These are phyloP conservation scores for Eucalyptus erythrocorys DNA, from an alignment of 345 rosid genomes.

Conservation along the genomic window DNA sequence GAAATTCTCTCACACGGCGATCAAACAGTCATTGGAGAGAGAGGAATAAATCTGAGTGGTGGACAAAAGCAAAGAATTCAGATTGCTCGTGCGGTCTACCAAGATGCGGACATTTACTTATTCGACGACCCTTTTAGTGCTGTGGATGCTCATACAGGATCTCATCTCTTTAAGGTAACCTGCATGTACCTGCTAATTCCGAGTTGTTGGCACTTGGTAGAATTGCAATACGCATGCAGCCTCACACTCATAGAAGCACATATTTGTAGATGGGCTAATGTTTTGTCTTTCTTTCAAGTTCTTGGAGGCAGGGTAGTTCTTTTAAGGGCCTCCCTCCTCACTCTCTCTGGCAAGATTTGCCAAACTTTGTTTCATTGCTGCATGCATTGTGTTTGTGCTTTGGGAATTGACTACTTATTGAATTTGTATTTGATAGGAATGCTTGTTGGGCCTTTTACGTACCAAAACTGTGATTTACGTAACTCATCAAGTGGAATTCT, in stretches of 20 bases:
- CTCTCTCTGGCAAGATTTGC: background rate
- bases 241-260: background rate
- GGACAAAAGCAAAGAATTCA: constrained; percentile 87
- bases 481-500: constrained; percentile 83
- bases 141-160: constrained; percentile 86
- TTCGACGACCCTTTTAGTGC: constrained; percentile 95
- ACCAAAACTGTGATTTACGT: constrained; percentile 63
- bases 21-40: constrained; percentile 76
- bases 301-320: background rate
- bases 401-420: background rate
- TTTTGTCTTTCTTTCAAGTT: background rate
- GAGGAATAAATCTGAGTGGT: constrained; percentile 87
- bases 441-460: constrained; percentile 31
- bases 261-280: background rate
- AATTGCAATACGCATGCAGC: background rate
- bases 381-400: background rate
- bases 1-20: constrained; percentile 70
- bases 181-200: background rate
- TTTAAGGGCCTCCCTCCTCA: background rate
- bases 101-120: constrained; percentile 71
- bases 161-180: constrained; percentile 71
- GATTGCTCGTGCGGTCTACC: constrained; percentile 81
- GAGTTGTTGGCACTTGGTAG: background rate
- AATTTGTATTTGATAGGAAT: constrained; percentile 21
- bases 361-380: background rate